Evolutionary conservation across 352 stramenopile species (phyloP), one percentile per base, ranked within the genome.

Genomic region (Phytophthora colocasiae): DNA sequence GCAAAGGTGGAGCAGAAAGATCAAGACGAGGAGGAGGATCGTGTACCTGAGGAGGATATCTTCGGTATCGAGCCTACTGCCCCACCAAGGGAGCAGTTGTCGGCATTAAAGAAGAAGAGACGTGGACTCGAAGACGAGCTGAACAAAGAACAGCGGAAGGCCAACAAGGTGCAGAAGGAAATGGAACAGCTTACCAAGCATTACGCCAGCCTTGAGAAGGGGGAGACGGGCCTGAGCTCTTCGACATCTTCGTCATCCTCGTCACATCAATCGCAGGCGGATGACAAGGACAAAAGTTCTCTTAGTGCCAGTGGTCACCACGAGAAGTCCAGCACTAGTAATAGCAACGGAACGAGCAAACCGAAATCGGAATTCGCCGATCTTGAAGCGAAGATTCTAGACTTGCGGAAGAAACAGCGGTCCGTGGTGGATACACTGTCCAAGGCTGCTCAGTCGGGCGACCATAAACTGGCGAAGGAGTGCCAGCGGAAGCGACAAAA

Each of bases 171-270:
- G 19, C 77, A 92, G 55, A 88, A 90, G 41, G 88, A 96, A 54
- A 93, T 94, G 83, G 83, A 92, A 41, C 87, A 94, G 66, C 80
- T 94, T 41, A 92, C 85, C 48, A 86, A 89, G 52, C 86, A 94
- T 44, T 77, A 92, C 31, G 65, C 75, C 14, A 82, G 67, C 51
- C 66, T 78, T 31, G 67, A 58, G 22, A 73, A 56, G 8, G 71
- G 75, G 29, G 71, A 78, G 12, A 22, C 61, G 17, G 84, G 75
- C 10, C 49, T 93, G 11, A 72, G 60, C 19, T 71, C 54, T 7
- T 78, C 71, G 6, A 73, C 70, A 17, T 81, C 76, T 26, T 81
- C 74, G 15, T 74, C 75, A 4, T 76, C 71, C 6, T 78, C 77
- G 0, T 81, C 78, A n/a, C 78, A 71, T 3, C 64, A 65, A 17